Percentiles rank a stretch among this genome's conserved stretches.
These are phyloP conservation scores for Seiridium unicorne DNA, from an alignment of 2,329 filamentous ascomycete species.

Conservation along the genomic window DNA sequence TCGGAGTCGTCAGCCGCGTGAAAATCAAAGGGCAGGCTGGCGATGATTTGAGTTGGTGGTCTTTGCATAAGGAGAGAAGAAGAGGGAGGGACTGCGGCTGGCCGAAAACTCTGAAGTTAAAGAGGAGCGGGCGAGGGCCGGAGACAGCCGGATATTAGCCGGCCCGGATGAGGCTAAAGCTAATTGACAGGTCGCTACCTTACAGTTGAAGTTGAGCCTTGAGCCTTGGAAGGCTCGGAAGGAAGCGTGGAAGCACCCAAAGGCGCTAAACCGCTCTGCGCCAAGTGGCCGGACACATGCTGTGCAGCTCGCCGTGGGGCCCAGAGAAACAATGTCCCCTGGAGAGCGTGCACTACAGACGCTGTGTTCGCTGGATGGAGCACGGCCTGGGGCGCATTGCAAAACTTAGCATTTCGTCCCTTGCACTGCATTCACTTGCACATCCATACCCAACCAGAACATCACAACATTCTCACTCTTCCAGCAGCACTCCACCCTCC, in stretches of 20 bases:
- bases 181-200: no score
- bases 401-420: neutral
- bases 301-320: neutral
- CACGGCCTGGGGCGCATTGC: neutral
- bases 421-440: neutral
- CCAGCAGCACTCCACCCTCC: no score
- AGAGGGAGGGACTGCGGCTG: constrained; percentile 15
- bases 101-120: constrained; percentile 14
- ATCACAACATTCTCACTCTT: neutral
- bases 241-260: neutral
- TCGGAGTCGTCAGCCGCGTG: constrained; percentile 50
- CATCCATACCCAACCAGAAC: neutral
- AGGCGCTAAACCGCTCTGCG: neutral
- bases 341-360: neutral
- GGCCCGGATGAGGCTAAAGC: no score
- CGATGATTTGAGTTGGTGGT: constrained; percentile 45
- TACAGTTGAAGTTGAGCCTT: no score
- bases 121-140: neutral
- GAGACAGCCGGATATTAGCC: neutral
- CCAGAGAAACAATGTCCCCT: neutral
- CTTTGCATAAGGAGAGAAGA: constrained; percentile 31
- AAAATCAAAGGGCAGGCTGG: constrained; percentile 32
- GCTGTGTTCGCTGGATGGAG: neutral
- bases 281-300: neutral
- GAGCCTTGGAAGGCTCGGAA: no score